Evolutionary conservation across 306 rosid genomes (phyloP), one percentile per base, ranked within the genome.

Genomic region (Lotus japonicus): DNA sequence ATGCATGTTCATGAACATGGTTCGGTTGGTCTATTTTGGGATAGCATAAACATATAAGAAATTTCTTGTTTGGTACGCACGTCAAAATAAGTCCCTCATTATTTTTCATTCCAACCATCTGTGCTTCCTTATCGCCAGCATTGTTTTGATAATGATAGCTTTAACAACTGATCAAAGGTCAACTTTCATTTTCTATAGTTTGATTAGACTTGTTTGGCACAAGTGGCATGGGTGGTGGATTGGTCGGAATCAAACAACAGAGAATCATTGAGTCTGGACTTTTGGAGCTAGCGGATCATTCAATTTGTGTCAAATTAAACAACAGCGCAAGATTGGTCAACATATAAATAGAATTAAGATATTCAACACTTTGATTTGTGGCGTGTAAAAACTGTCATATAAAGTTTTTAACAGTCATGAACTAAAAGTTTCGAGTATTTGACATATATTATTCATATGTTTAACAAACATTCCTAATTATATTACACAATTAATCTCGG

Each of bases 21-120:
- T 5, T 48, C 12, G 57, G 69, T 49, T 15, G 71, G 49, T 33
- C 39, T 18, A 53, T 26, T 49, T 43, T 41, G 13, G 60, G 16
- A 17, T 16, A 43, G 12, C 6, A 46, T 51, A 44, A 18, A 12
- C 28, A 45, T 2, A 2, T 49, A 16, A 9, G 1, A 26, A 6
- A 26, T 39, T 61, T 3, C 8, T 23, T 38, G 38, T 73, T 63
- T 77, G 76, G 66, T 53, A 45, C 38, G 71, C 76, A 77, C 67
- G 72, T 77, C 76, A 62, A 63, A 62, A 53, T 6, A 3, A 61
- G 53, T 52, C 75, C 39, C 58, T 16, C 7, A 31, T 15, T 13
- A 39, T 31, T 16, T 16, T 31, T 31, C 7, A 41, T 28, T 74
- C 33, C 52, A 68, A 68, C 80, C 61, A 65, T 57, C 59, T 7